Base-by-base conservation (phyloP, 805 yeast genomes). In the Wickerhamia fluorescens region DNA sequence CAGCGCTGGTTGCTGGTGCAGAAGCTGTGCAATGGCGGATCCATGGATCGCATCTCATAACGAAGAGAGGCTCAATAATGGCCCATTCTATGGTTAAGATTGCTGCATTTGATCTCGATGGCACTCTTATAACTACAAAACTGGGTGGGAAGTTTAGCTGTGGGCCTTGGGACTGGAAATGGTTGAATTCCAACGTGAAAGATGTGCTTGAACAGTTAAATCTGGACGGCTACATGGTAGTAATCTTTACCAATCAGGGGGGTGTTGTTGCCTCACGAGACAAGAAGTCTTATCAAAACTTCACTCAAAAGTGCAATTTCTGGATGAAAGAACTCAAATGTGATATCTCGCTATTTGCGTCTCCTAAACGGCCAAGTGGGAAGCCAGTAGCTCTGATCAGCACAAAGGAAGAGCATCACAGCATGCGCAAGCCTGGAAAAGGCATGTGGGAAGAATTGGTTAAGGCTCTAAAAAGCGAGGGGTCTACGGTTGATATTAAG, bases 181-280 rank as follows among this genome's bases (percentile, higher is more conserved):
- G 78, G 55, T 64, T 59, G 34, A 53, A 49, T 17, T 38, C 23
- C 42, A 45, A 30, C 22, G 5, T 25, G 14, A 23, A 30, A 9
- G 31, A 36, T 8, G 30, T 37, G 6, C 35, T 68, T 4, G 27
- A 27, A 5, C 37, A 46, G 6, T 38, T 59, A 11, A 19, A 35
- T 1, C 35, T 42, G 5, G 42, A 44, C 3, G 44, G 48, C 7
- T 58, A 60, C 25, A 37, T 68, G 1, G 41, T 87, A 3, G 88
- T 79, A 3, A 70, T 89, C 2, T 84, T 89, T 49, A 74, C 96
- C 1, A 89, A 89, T 48, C 98, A 89, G 51, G 95, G 89, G 13
- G 80, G 76, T 1, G 68, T 77, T 2, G 55, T 73, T 0, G 69
- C 68, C 8, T 54, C 46, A 7, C 22, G 27, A 6, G 34, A 41